Percentiles rank a stretch among this genome's conserved stretches.
phyloP scores from a whole-genome alignment of 805 yeast species.

The Starmera amethionina region DNA sequence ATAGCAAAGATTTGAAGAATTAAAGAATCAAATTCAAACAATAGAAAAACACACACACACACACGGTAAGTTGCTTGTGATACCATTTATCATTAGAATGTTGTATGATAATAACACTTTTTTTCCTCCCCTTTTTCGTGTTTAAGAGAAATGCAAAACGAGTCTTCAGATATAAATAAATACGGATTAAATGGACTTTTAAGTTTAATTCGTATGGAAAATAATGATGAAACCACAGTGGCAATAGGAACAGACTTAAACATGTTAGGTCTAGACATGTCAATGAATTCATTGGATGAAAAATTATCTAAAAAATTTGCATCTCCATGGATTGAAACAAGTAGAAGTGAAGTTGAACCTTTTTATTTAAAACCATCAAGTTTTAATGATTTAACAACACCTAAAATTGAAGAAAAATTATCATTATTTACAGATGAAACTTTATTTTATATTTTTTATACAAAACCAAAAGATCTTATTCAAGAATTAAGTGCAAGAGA shows the following conservation, averaged over 20 bases:
- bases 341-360: slow-evolving; percentile 87
- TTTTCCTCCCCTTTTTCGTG: too few species aligned
- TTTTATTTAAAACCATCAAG: slow-evolving; percentile 51
- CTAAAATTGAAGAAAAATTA: slow-evolving; percentile 31
- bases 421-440: slow-evolving; percentile 80
- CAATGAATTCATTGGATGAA: slow-evolving; percentile 22
- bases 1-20: too few species aligned
- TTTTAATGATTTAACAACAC: slow-evolving; percentile 12
- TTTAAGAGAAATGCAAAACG: slow-evolving; percentile 10
- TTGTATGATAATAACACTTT: slow-evolving; percentile 1
- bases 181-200: slow-evolving; percentile 62
- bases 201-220: slow-evolving; percentile 51
- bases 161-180: slow-evolving; percentile 38
- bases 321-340: slow-evolving; percentile 93
- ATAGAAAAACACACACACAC: too few species aligned
- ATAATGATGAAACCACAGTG: slow-evolving; percentile 50
- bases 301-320: slow-evolving; percentile 58
- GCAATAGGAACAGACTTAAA: slow-evolving; percentile 71
- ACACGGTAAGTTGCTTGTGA: too few species aligned
- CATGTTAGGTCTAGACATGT: slow-evolving; percentile 53
- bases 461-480: slow-evolving; percentile 83
- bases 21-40: too few species aligned
- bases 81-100: too few species aligned
- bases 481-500: slow-evolving; percentile 94
- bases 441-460: slow-evolving; percentile 83